phyloP scores from a whole-genome alignment of 2,329 filamentous ascomycete genomes.

The Colletotrichum zoysiae region DNA sequence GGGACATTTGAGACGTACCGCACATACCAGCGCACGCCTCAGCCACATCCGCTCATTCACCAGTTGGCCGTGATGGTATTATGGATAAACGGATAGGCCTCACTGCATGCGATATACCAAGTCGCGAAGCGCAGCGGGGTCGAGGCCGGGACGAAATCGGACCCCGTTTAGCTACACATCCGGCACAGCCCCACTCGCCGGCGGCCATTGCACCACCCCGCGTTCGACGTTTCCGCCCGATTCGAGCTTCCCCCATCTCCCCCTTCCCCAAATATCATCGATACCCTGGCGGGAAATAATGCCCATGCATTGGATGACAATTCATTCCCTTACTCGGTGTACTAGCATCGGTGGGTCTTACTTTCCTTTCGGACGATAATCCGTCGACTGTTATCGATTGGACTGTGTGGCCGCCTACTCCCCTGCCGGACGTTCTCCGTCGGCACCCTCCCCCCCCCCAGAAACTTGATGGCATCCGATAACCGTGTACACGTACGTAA shows the following conservation, averaged over 20 bases:
- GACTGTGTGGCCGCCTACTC: background rate
- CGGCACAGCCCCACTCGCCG: slow-evolving; percentile 23
- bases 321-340: slow-evolving; percentile 27
- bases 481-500: slow-evolving; percentile 16
- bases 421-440: slow-evolving; percentile 30
- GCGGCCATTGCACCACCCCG: slow-evolving; percentile 26
- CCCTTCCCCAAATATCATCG: background rate
- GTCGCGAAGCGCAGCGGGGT: background rate
- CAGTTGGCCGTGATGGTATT: background rate
- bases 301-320: slow-evolving; percentile 32
- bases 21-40: background rate
- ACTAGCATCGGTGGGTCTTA: slow-evolving; percentile 1
- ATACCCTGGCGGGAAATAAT: slow-evolving; percentile 2
- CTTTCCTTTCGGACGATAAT: background rate
- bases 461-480: slow-evolving; percentile 3
- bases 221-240: background rate
- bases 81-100: slow-evolving; percentile 8
- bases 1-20: background rate
- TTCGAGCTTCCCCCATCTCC: background rate
- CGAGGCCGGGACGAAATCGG: slow-evolving; percentile 21
- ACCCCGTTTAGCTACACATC: slow-evolving; percentile 25
- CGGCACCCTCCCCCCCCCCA: background rate
- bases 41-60: background rate
- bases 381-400: slow-evolving; percentile 1
- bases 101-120: background rate